Evolutionary conservation across 163 green algal species (phyloP).

Genomic region (Coccomyxa subellipsoidea): DNA sequence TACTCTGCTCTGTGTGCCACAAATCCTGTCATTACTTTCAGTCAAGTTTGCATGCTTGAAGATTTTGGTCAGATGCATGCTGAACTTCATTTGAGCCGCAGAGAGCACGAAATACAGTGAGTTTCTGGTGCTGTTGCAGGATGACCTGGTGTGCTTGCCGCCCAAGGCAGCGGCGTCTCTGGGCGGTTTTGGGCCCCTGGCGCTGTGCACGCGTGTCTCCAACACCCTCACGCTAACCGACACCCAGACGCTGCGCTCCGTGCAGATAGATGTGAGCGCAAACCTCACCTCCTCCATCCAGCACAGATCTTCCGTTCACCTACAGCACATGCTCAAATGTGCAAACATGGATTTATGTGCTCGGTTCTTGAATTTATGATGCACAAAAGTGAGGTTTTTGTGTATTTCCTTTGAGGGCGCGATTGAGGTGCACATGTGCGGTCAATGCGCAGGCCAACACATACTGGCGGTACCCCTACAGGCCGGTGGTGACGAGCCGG

Average conservation of each 20-base stretch:
- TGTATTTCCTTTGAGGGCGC: background rate
- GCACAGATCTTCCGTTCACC: too few species aligned
- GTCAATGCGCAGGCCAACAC: conserved; percentile 50
- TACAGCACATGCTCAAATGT: too few species aligned
- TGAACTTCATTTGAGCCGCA: too few species aligned
- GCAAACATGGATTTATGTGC: too few species aligned
- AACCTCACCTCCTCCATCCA: background rate
- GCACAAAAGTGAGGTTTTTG: too few species aligned
- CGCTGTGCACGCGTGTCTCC: conserved; percentile 83
- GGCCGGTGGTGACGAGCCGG: conserved; percentile 53
- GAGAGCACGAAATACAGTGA: too few species aligned
- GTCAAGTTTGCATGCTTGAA: too few species aligned
- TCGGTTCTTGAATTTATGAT: too few species aligned
- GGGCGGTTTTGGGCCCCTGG: conserved; percentile 82
- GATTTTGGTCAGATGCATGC: too few species aligned
- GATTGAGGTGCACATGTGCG: background rate
- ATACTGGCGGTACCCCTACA: conserved; percentile 82
- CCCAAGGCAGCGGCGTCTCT: conserved; percentile 62
- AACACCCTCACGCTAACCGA: conserved; percentile 87
- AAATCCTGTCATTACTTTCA: too few species aligned
- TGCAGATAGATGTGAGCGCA: conserved; percentile 51
- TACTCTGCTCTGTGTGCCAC: background rate
- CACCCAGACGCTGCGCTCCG: conserved; percentile 73
- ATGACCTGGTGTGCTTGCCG: conserved; percentile 93
- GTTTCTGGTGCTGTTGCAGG: conserved; percentile 42